phyloP scores from a whole-genome alignment of 768 basidiomycete genomes.

The Sutorius australiensis region DNA sequence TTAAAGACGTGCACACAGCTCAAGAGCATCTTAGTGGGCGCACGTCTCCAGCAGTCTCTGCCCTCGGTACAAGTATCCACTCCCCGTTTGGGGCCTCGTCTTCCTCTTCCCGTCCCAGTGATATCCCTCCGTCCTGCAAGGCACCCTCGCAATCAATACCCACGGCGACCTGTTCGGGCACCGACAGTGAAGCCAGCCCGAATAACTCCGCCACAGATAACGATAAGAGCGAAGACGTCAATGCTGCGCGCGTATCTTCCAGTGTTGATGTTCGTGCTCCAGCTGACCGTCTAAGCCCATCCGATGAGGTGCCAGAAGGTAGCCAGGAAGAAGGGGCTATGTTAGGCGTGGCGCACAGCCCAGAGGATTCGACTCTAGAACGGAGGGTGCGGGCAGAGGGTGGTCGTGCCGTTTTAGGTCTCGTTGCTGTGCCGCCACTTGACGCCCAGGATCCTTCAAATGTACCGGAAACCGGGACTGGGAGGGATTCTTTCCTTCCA shows the following conservation, averaged over 20 bases:
- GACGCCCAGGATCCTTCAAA: constrained; percentile 23
- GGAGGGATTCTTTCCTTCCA: constrained; percentile 9
- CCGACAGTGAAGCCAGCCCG: not conserved
- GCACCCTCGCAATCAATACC: constrained; percentile 8
- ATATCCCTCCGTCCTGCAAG: not conserved
- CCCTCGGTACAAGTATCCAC: constrained; percentile 12
- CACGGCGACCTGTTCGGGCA: constrained; percentile 5
- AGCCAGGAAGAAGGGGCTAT: constrained; percentile 9
- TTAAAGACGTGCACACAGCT: constrained; percentile 24
- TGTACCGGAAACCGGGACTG: constrained; percentile 8
- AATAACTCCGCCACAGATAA: constrained; percentile 1
- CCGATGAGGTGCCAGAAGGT: constrained; percentile 2
- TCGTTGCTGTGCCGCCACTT: constrained; percentile 22
- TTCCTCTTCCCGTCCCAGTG: constrained; percentile 5
- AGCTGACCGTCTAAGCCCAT: not conserved
- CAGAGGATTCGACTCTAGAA: constrained; percentile 11
- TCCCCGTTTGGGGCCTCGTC: constrained; percentile 8
- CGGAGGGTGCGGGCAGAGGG: constrained; percentile 21
- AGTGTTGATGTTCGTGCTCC: constrained; percentile 1
- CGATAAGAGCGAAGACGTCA: not conserved
- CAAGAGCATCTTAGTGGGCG: constrained; percentile 23
- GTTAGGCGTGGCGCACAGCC: constrained; percentile 22
- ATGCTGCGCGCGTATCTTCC: constrained; percentile 1
- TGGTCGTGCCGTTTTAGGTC: constrained; percentile 17
- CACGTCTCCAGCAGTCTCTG: constrained; percentile 25